Percentiles rank a stretch among this genome's conserved stretches.
Evolutionary conservation across 1,284 basidiomycete species (phyloP).

Genomic region (Cyathus pygmaeus): DNA sequence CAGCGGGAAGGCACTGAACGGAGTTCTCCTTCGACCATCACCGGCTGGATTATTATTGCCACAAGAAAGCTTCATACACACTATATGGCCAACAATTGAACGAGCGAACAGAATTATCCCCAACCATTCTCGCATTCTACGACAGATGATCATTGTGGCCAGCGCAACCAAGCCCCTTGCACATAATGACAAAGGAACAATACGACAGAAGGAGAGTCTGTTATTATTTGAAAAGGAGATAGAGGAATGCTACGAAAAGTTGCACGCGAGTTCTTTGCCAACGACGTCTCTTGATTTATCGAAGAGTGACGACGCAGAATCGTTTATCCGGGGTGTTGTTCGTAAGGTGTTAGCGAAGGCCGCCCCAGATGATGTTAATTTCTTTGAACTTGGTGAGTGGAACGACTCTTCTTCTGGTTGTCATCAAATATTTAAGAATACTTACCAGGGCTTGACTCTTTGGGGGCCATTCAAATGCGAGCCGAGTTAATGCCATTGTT

Average conservation of each 20-base stretch:
- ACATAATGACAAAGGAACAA: conserved; percentile 16
- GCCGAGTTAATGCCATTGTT: conserved; percentile 13
- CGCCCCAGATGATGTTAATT: conserved; percentile 10
- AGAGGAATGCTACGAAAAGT: conserved; percentile 11
- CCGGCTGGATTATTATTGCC: not conserved
- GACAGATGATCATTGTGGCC: conserved; percentile 19
- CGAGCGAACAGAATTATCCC: conserved; percentile 17
- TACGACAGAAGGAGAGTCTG: conserved; percentile 14
- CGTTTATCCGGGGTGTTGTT: conserved; percentile 11
- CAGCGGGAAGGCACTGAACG: conserved; percentile 16
- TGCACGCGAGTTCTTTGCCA: conserved; percentile 9
- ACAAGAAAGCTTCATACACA: conserved; percentile 10
- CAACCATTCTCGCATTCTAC: conserved; percentile 18
- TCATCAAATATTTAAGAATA: not conserved
- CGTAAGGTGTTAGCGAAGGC: conserved; percentile 4
- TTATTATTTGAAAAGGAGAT: conserved; percentile 14
- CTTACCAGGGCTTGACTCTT: conserved; percentile 16
- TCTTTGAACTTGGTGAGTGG: conserved; percentile 15
- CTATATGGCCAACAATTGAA: conserved; percentile 20
- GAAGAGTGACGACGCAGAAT: conserved; percentile 2
- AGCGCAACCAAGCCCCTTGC: conserved; percentile 10
- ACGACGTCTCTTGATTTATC: conserved; percentile 1
- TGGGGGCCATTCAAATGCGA: conserved; percentile 19
- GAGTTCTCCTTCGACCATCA: conserved; percentile 11
- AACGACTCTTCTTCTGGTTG: not conserved